Evolutionary conservation across 148 eudicot genomes (phyloP), one percentile per base, ranked within the genome.

Genomic region (Camellia sinensis): DNA sequence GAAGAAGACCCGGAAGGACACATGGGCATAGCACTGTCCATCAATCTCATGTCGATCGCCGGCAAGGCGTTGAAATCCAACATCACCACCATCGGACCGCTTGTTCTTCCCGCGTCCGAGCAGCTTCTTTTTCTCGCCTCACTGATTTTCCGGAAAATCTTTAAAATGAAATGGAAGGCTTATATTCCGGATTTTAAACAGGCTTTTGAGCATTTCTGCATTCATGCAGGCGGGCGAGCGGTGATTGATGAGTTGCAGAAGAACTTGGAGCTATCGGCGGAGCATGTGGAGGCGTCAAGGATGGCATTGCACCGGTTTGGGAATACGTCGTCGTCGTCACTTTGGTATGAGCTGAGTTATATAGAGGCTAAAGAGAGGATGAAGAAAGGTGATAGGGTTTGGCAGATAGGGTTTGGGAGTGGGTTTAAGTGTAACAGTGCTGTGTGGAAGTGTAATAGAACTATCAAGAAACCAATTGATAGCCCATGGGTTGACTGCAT

Each of bases 361-460:
- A 63, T 63, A 6, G 67, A 63, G 67, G 67, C 67, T 1, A 63
- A 63, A 6, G 67, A 40, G 37, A 63, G 67, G 37, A 63, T 63
- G 67, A 63, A 63, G 37, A 63, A 63, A 7, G 67, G 67, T n/a
- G 67, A 63, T 21, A 63, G 37, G 37, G 67, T 63, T 63, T 63
- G 67, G 67, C 67, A 63, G 67, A 19, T 63, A 5, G 67, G 67
- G 29, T 63, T 63, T 19, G 67, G 67, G 37, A 63, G 67, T 63
- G 67, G 67, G 10, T 63, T 63, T 21, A 63, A 63, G 67, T 63
- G 67, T 63, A 63, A 63, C 67, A 63, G 67, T 21, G 67, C 67
- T 6, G 67, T 63, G 67, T 63, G 67, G 67, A 63, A 63, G 37
- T 63, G 67, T 21, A 63, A 63, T 8, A 63, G 37, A 21, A 63